A percentile compares a stretch with the other conserved stretches of the same genome.
phyloP scores from a whole-genome alignment of 2,329 filamentous ascomycete genomes.

The Monosporascus sp. region DNA sequence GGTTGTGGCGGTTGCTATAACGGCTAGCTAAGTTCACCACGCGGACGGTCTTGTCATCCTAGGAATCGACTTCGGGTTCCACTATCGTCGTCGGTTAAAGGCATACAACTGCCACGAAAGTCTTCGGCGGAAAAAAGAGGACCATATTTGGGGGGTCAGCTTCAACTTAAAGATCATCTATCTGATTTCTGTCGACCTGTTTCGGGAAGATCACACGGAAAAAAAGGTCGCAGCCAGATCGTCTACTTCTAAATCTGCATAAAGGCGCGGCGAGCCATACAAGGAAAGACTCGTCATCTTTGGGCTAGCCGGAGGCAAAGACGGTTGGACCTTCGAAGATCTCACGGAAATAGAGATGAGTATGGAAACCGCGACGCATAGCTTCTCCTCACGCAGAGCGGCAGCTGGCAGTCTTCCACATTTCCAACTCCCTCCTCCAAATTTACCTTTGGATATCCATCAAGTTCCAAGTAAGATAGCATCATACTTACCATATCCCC shows the following conservation, averaged over 20 bases:
- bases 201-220: not conserved
- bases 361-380: slow-evolving; percentile 32
- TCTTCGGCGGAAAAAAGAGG: too few relatives aligned
- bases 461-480: slow-evolving; percentile 30
- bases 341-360: slow-evolving; percentile 3
- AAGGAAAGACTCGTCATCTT: not conserved
- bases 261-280: not conserved
- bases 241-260: not conserved
- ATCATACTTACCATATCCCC: slow-evolving; percentile 4
- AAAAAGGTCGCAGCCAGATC: too few relatives aligned
- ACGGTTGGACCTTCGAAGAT: not conserved
- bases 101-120: not conserved
- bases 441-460: slow-evolving; percentile 25
- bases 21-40: slow-evolving; percentile 2
- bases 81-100: not conserved
- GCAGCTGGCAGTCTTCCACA: slow-evolving; percentile 62
- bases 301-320: not conserved
- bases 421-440: slow-evolving; percentile 27
- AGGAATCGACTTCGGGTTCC: not conserved
- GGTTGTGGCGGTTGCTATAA: slow-evolving; percentile 4
- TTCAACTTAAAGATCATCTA: not conserved
- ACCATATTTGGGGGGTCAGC: too few relatives aligned
- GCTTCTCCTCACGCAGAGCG: slow-evolving; percentile 66
- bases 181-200: not conserved
- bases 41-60: not conserved